Evolutionary conservation across 2,329 filamentous ascomycete species (phyloP), one percentile per base, ranked within the genome.

Genomic region (Neofusicoccum kwambonambiense): DNA sequence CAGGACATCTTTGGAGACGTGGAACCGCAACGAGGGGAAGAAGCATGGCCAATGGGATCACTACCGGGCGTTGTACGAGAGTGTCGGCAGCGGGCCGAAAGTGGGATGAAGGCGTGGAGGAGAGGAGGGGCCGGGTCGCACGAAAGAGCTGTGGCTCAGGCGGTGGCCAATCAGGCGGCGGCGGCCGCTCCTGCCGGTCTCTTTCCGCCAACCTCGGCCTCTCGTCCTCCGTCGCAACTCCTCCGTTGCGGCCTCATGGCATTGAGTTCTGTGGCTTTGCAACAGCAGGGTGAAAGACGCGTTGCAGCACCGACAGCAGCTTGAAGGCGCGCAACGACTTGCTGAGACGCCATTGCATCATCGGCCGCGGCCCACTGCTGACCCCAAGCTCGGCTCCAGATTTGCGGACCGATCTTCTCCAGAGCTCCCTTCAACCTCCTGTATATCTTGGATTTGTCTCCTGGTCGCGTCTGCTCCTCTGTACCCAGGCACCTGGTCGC

Each of bases 141-240:
- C 3, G 50, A n/a, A 52, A 19, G 4, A 8, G 31, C 34, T 17
- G 7, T 17, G 31, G 50, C 50, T 37, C 50, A 13, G 37, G 19
- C 52, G 12, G 17, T 7, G 52, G 7, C 52, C 37, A 56, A 56
- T 41, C 52, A 27, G 17, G 22, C 52, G 37, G 37, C 37, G 2
- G 52, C 37, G 4, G 52, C 2, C 35, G 35, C 31, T 12, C 45
- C 15, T 15, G 22, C n/a, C 34, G 50, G 3, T 22, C 35, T 41
- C 64, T 49, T 64, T 47, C 56, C 60, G 54, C 65, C 66, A 49
- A 17, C 65, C 35, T 66, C 68, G 49, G 63, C 66, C 62, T 64
- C 65, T 64, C 65, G 52, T 61, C 58, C 62, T 64, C 47, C 39
- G 27, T 31, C 27, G 4, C 27, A 34, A 65, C 35, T 64, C 67